Conservation (phyloP, 1,284 basidiomycete species). For the Schizophyllum amplum region DNA sequence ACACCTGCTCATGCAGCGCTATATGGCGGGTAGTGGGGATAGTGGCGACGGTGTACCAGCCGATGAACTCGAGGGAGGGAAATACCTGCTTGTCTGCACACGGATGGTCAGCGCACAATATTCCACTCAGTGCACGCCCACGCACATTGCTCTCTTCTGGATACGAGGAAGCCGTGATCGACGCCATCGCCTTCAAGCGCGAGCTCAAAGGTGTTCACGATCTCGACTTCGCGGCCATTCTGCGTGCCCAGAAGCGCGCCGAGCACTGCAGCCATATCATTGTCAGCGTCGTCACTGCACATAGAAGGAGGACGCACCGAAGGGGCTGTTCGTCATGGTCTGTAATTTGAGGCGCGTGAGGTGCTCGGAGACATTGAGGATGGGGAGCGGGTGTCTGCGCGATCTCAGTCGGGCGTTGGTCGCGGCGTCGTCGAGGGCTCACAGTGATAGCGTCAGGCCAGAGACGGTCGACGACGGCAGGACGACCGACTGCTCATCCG, state of each 20-base stretch:
- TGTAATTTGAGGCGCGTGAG: constrained; percentile 79
- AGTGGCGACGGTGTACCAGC: constrained; percentile 89
- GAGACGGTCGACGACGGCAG: constrained; percentile 61
- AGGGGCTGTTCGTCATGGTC: constrained; percentile 51
- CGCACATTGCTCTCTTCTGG: constrained; percentile 86
- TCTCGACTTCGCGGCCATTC: constrained; percentile 88
- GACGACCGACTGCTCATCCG: constrained; percentile 66
- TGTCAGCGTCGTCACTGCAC: not conserved
- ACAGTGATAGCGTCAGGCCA: constrained; percentile 66
- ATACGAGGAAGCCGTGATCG: constrained; percentile 77
- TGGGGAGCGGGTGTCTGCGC: constrained; percentile 86
- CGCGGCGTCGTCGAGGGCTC: constrained; percentile 18
- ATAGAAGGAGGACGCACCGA: constrained; percentile 37
- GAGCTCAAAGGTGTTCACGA: constrained; percentile 94
- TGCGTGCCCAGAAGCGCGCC: constrained; percentile 95
- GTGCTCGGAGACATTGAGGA: constrained; percentile 96
- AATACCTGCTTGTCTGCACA: constrained; percentile 91
- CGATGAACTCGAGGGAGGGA: constrained; percentile 91
- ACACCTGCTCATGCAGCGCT: constrained; percentile 78
- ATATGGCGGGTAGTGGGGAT: constrained; percentile 70
- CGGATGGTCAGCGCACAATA: not conserved
- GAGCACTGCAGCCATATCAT: constrained; percentile 62
- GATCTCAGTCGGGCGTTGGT: constrained; percentile 12
- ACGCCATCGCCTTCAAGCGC: constrained; percentile 53
- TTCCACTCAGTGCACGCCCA: constrained; percentile 4